Evolutionary conservation across 768 basidiomycete species (phyloP).

Genomic region (Mycena rosella): DNA sequence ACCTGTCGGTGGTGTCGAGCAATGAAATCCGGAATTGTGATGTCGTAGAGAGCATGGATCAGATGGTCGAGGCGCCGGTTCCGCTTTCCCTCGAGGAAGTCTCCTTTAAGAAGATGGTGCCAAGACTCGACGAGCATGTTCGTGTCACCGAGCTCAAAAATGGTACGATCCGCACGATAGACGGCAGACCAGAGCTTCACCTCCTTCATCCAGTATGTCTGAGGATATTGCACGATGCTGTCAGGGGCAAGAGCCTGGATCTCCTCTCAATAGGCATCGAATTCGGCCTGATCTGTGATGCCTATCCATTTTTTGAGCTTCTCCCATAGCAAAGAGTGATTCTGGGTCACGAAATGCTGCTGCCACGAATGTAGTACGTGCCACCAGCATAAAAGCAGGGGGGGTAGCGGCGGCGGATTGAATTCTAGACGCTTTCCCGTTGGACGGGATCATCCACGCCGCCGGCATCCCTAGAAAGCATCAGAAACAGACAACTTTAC

Average conservation of each 20-base stretch:
- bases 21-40: no score
- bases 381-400: conserved; percentile 43
- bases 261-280: background rate
- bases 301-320: conserved; percentile 40
- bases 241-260: background rate
- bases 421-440: conserved; percentile 34
- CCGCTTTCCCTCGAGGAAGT: conserved; percentile 38
- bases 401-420: conserved; percentile 6
- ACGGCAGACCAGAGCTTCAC: conserved; percentile 40
- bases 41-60: conserved; percentile 12
- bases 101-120: conserved; percentile 44
- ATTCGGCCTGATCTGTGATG: conserved; percentile 22
- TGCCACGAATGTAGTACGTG: conserved; percentile 48
- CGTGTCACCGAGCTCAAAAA: conserved; percentile 38
- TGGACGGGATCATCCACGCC: conserved; percentile 41
- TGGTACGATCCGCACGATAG: conserved; percentile 21
- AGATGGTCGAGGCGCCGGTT: conserved; percentile 42
- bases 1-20: no score
- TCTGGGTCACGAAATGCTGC: conserved; percentile 31
- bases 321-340: conserved; percentile 37
- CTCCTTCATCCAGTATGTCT: conserved; percentile 33
- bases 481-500: background rate
- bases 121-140: conserved; percentile 44
- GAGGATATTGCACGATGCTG: conserved; percentile 13
- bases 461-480: conserved; percentile 22